Evolutionary conservation across 208 protist species (phyloP), one percentile per base, ranked within the genome.

Genomic region (Trypanosoma scelopori): DNA sequence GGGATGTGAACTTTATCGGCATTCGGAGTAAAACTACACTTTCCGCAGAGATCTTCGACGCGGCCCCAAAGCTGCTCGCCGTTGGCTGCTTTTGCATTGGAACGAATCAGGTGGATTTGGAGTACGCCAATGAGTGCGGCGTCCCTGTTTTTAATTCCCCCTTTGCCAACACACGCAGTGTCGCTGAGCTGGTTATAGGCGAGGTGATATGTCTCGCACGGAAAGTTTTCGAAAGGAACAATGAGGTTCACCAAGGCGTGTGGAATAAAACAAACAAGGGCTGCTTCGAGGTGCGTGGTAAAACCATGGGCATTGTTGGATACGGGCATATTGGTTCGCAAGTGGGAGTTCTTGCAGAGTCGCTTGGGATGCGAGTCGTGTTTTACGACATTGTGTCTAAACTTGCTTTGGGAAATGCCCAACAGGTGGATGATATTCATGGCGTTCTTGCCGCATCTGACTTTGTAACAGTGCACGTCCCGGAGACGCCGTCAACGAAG

Each of bases 71-170:
- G 25, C 69, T 98, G 20, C 61, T 97, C 11, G 85, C 84, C 22
- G 81, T 98, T 41, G 94, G 94, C 16, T 98, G 94, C 76, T 98
- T 97, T 70, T 98, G 97, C 71, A 98, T 98, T 63, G 95, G 93
- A 27, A 98, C 97, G 2, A 94, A 98, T 67, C 94, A 98, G 69
- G 91, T 97, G 7, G 92, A 98, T 74, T 69, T 98, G 4, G 70
- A 82, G 4, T 57, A 78, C 37, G 93, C 93, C 6, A 87, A 86
- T 47, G 65, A 71, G 23, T 65, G 56, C 18, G 94, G 92, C 41
- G 79, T 98, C 22, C 91, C 91, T 7, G 94, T 98, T 16, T 98
- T 98, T 69, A 98, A 98, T 64, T 97, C 93, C n/a, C 95, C 94
- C 3, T 98, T 97, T 78, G 84, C 89, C 23, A 98, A 98, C 74